Percentiles rank a stretch among this genome's conserved stretches.
Conservation (phyloP, 495 filamentous ascomycete genomes). For the Neurospora pannonica region DNA sequence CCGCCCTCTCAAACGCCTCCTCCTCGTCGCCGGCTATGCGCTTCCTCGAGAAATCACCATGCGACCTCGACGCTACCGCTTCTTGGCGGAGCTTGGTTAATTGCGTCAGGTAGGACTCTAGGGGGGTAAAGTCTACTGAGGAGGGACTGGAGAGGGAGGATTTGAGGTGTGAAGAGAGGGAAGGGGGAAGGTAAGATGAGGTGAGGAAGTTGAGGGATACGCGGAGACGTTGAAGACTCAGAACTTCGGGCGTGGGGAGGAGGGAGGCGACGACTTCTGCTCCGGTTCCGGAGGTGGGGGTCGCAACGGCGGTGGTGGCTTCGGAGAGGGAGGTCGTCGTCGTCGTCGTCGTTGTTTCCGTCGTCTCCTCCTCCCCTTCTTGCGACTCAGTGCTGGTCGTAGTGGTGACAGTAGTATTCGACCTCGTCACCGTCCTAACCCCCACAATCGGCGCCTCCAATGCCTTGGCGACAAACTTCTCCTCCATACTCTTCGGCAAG, state of each 20-base stretch:
- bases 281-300: not conserved
- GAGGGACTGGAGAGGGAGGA: conserved; percentile 26
- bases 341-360: conserved; percentile 17
- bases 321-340: conserved; percentile 32
- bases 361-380: not conserved
- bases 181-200: conserved; percentile 54
- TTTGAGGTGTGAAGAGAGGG: conserved; percentile 41
- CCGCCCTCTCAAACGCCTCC: conserved; percentile 58
- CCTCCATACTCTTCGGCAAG: conserved; percentile 75
- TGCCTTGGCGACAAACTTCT: conserved; percentile 67
- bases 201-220: conserved; percentile 69
- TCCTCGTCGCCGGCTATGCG: conserved; percentile 55
- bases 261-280: conserved; percentile 32
- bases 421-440: conserved; percentile 27
- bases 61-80: conserved; percentile 52
- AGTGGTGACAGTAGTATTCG: not conserved
- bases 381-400: not conserved
- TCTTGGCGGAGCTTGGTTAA: conserved; percentile 58
- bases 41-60: conserved; percentile 66
- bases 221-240: conserved; percentile 59
- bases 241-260: conserved; percentile 39
- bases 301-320: conserved; percentile 9
- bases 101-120: conserved; percentile 57
- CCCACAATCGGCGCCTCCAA: conserved; percentile 64
- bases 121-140: conserved; percentile 53